These are phyloP conservation scores for Arbutus unedo DNA, from an alignment of 148 eudicot species.

Conservation along the genomic window DNA sequence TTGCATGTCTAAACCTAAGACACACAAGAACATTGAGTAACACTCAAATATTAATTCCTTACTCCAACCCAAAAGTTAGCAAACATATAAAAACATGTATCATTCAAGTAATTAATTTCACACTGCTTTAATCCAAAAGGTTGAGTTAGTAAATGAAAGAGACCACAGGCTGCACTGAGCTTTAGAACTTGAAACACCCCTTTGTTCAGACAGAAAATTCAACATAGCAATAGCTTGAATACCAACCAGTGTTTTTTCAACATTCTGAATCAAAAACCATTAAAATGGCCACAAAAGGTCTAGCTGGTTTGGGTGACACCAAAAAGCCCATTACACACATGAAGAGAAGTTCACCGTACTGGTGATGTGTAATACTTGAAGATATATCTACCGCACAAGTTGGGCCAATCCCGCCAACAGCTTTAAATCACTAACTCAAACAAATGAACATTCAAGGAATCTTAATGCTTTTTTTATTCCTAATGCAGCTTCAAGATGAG, in stretches of 20 bases:
- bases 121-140: constrained; percentile 3
- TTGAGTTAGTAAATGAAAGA: background rate
- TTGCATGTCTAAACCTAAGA: background rate
- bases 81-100: background rate
- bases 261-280: background rate
- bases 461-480: too few relatives aligned
- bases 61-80: too few relatives aligned
- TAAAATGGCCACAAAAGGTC: background rate
- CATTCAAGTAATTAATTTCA: background rate
- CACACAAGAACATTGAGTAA: background rate
- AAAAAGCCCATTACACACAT: background rate
- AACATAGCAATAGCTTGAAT: background rate
- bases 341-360: background rate
- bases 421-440: background rate
- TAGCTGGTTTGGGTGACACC: background rate
- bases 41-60: background rate
- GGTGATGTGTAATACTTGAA: background rate
- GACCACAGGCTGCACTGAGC: background rate
- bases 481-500: too few relatives aligned
- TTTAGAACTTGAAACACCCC: background rate
- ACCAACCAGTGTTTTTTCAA: background rate
- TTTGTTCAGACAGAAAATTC: background rate
- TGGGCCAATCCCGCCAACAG: background rate
- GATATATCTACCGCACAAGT: background rate
- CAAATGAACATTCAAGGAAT: background rate